Percentiles rank a stretch among this genome's conserved stretches.
Evolutionary conservation across 192 early-diverging fungal genomes (phyloP).

Genomic region (Martensiomyces pterosporus): DNA sequence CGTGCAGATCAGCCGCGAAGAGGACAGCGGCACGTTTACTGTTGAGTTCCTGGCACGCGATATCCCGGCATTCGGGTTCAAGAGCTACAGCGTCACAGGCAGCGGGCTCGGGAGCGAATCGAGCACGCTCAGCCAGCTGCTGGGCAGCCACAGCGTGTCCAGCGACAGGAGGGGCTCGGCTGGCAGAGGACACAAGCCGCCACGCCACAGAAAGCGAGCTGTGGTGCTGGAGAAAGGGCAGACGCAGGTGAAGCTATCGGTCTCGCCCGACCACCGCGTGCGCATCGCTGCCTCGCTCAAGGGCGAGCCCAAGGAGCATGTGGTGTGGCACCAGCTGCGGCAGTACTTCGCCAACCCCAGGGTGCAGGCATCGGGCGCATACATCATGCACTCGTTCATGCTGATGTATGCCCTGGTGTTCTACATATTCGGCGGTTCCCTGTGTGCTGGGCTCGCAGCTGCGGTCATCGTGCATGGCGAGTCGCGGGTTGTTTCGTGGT

Average conservation of each 20-base stretch:
- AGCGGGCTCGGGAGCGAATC: too few relatives aligned
- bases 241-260: slow-evolving; percentile 10
- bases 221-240: slow-evolving; percentile 12
- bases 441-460: slow-evolving; percentile 10
- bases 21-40: background rate
- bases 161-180: background rate
- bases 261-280: slow-evolving; percentile 2
- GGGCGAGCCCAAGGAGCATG: background rate
- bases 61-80: slow-evolving; percentile 22
- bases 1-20: background rate
- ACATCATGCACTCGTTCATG: slow-evolving; percentile 49
- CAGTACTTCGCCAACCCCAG: slow-evolving; percentile 42
- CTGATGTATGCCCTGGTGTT: slow-evolving; percentile 40
- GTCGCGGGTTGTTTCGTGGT: background rate
- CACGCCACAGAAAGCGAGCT: background rate
- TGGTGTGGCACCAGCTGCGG: slow-evolving; percentile 27
- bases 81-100: slow-evolving; percentile 4
- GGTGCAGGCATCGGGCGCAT: slow-evolving; percentile 44
- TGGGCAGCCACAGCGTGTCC: slow-evolving; percentile 2
- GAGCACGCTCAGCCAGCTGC: too few relatives aligned
- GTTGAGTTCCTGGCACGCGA: slow-evolving; percentile 33
- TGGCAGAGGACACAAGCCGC: background rate
- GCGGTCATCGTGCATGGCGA: background rate
- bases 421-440: slow-evolving; percentile 20
- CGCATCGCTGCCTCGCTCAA: slow-evolving; percentile 2